Base-by-base conservation (phyloP, 2,329 filamentous ascomycete species). In the Aspergillus quadrilineatus region DNA sequence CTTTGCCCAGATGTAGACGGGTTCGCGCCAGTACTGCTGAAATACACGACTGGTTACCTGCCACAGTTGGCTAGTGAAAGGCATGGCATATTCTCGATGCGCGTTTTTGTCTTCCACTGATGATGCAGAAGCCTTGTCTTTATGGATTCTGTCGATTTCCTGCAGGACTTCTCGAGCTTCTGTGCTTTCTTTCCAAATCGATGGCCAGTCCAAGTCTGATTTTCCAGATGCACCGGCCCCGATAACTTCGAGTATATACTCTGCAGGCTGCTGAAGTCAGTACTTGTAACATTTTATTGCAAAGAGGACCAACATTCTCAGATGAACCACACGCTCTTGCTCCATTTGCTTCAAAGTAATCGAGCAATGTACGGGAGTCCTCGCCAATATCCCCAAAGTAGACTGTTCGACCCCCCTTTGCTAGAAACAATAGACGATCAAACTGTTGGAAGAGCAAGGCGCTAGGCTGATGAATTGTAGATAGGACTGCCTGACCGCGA, bases 391-490 rank as follows among this genome's bases (percentile, higher is more conserved):
- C 77, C 1, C 85, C 86, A 69, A 88, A 88, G 62, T 89, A 89
- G 0, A 88, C 83, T 0, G 85, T 87, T 64, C 80, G 82, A 0
- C 86, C 86, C 14, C 85, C 85, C 54, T 81, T 81, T 1, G 84
- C 83, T 0, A 89, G 75, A 64, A 89, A 85, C 0, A 88, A 72
- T 0, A 87, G 70, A 1, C 79, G 77, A 60, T 87, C 85, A 53
- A 87, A 96, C 57, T 90, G 86, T 72, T 96, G 89, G 77, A 96
- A 96, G 48, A 96, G 80, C 79, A 95, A 89, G 36, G 91, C 91
- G 34, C 34, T 37, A 37, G 34, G 34, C 12, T 37, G 34, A 73
- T 97, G 92, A 60, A 96, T 96, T 0, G 92, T 96, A 74, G 90
- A 95, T 9, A 96, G 84, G 70, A 96, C 88, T 49, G 92, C 91